Conservation (phyloP, 768 basidiomycete species). For the Dentipellis fragilis region DNA sequence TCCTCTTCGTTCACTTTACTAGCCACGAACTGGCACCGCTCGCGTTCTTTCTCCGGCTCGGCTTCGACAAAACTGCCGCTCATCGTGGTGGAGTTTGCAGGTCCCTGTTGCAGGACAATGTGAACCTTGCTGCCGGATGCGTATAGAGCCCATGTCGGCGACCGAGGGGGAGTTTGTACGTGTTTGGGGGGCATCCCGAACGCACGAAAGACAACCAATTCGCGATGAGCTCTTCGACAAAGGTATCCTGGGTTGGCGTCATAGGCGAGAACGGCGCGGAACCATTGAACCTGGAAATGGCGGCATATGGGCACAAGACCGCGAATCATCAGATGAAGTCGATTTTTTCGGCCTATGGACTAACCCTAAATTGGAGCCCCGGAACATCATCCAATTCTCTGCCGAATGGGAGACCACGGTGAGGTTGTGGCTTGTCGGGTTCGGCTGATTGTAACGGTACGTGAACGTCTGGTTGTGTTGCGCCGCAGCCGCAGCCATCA, state of each 20-base stretch:
- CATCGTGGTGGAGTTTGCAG: constrained; percentile 16
- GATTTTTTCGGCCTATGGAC: constrained; percentile 7
- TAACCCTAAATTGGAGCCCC: constrained; percentile 50
- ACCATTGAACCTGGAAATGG: constrained; percentile 31
- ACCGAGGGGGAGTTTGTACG: constrained; percentile 38
- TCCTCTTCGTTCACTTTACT: constrained; percentile 25
- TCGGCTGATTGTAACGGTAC: constrained; percentile 50
- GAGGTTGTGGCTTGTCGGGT: constrained; percentile 29
- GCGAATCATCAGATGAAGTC: neutral
- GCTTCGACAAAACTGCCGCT: constrained; percentile 34
- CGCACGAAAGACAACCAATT: constrained; percentile 64
- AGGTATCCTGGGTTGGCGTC: constrained; percentile 36
- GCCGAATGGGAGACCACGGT: constrained; percentile 36
- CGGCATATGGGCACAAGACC: neutral
- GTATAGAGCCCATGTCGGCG: constrained; percentile 41
- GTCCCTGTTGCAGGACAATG: constrained; percentile 36
- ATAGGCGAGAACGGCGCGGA: constrained; percentile 37
- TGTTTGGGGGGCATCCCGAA: constrained; percentile 43
- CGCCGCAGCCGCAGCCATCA: constrained; percentile 34
- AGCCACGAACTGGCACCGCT: constrained; percentile 29
- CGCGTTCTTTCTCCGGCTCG: constrained; percentile 26
- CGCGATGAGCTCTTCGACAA: constrained; percentile 49
- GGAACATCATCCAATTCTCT: constrained; percentile 65
- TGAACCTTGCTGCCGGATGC: constrained; percentile 20
- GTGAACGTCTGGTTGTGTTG: constrained; percentile 31